Evolutionary conservation across 768 basidiomycete genomes (phyloP).

Genomic region (Russula emetica): DNA sequence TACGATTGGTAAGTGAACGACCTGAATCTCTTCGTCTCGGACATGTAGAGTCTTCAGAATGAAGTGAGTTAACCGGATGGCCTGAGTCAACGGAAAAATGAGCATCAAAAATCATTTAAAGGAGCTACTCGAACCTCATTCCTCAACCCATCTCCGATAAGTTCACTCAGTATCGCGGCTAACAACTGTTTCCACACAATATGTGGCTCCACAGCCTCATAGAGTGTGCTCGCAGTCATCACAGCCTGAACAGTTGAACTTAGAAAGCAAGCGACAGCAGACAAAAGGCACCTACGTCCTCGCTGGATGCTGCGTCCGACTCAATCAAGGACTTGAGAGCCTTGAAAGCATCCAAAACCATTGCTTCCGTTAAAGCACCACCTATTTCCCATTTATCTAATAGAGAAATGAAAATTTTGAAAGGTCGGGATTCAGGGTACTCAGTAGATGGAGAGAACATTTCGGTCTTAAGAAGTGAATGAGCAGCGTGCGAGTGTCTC

Average conservation of each 20-base stretch:
- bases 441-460: conserved; percentile 69
- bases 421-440: conserved; percentile 79
- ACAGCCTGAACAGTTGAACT: conserved; percentile 47
- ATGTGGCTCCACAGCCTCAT: conserved; percentile 89
- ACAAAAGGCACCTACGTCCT: conserved; percentile 49
- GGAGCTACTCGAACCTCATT: conserved; percentile 45
- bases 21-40: conserved; percentile 85
- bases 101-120: conserved; percentile 2
- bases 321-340: conserved; percentile 58
- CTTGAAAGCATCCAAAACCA: conserved; percentile 77
- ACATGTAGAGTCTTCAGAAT: conserved; percentile 65
- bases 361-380: conserved; percentile 64
- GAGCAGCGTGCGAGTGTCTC: not conserved
- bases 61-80: conserved; percentile 64
- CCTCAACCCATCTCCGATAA: conserved; percentile 41
- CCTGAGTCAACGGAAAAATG: conserved; percentile 39
- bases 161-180: conserved; percentile 49
- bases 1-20: conserved; percentile 74
- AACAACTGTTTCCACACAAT: conserved; percentile 82
- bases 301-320: conserved; percentile 47
- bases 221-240: conserved; percentile 80
- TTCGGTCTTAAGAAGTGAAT: conserved; percentile 50
- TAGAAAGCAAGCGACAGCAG: not conserved
- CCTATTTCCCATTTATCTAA: conserved; percentile 98
- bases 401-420: conserved; percentile 92